Evolutionary conservation across 2,329 filamentous ascomycete genomes (phyloP).

Genomic region (Hymenoscyphus scutula): DNA sequence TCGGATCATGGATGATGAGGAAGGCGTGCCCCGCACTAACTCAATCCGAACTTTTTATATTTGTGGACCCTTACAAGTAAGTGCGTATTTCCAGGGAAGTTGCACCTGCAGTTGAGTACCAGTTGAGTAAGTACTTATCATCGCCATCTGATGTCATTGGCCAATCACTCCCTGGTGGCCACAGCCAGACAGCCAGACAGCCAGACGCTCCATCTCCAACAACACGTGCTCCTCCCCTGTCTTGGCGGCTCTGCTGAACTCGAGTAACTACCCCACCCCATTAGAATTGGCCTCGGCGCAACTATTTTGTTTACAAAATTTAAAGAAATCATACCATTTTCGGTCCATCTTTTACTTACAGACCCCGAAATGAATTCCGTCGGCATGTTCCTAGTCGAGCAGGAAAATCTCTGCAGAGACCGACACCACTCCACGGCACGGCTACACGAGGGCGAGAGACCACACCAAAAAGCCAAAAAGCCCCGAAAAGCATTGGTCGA

Average conservation of each 20-base stretch:
- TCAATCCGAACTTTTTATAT: too few relatives aligned
- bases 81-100: background rate
- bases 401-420: too few relatives aligned
- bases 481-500: conserved; percentile 2
- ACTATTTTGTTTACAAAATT: too few relatives aligned
- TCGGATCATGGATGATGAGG: background rate
- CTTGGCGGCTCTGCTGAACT: too few relatives aligned
- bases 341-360: too few relatives aligned
- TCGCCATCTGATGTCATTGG: background rate
- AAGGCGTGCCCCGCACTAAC: conserved; percentile 2
- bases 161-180: too few relatives aligned
- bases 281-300: background rate
- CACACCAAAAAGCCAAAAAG: background rate
- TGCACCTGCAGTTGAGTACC: background rate
- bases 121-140: background rate
- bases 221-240: too few relatives aligned
- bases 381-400: background rate
- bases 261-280: too few relatives aligned
- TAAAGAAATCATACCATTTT: background rate
- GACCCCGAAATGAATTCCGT: background rate
- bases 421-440: too few relatives aligned
- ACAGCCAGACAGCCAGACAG: too few relatives aligned
- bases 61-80: background rate
- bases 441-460: too few relatives aligned
- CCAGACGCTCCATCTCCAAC: too few relatives aligned